Base-by-base conservation (phyloP, 2,329 filamentous ascomycete genomes). In the Fusarium brevicatenulatum region DNA sequence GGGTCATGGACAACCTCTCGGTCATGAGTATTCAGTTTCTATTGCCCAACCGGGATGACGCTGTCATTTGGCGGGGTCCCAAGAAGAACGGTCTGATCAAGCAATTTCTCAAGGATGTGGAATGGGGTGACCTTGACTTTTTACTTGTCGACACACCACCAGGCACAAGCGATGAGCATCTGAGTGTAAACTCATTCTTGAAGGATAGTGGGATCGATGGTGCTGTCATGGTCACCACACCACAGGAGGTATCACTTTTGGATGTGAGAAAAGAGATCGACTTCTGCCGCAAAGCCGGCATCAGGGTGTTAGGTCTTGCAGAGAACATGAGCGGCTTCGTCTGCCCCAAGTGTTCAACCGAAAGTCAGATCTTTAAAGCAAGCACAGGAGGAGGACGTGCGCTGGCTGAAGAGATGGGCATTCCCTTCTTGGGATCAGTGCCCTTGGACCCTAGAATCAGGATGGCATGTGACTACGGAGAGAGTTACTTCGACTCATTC, bases 41-140 rank as follows among this genome's bases (percentile, higher is more conserved):
- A 94, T 86, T 99, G 50, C 96, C 96, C 0, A 94, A 94, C 78
- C 89, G 93, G 52, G 95, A 99, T 81, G 95, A 97, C 79, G 96
- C 96, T 7, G 92, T 99, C 44, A 99, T 99, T 75, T 99, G 96
- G 96, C 90, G 96, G 56, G 96, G 96, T 0, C 93, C 96, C 6
- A 99, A 99, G 89, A 99, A 99, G 88, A 99, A 98, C 78, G 96
- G 96, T 0, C 84, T 99, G 64, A 98, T 99, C 80, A 99, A 99
- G 85, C 93, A 97, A 81, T 99, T 99, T 77, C 84, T 99, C 57
- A 98, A 97, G 85, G 97, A 99, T 79, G 96, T 99, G 11, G 94
- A 97, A 80, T 99, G 97, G 96, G 96, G 96, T 15, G 93, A 97
- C 68, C 86, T 98, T 82, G 96, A 99, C 79, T 97, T 95, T 75